Base-by-base conservation (phyloP, 2,329 filamentous ascomycete species). In the Reticulascus tulasneorum region DNA sequence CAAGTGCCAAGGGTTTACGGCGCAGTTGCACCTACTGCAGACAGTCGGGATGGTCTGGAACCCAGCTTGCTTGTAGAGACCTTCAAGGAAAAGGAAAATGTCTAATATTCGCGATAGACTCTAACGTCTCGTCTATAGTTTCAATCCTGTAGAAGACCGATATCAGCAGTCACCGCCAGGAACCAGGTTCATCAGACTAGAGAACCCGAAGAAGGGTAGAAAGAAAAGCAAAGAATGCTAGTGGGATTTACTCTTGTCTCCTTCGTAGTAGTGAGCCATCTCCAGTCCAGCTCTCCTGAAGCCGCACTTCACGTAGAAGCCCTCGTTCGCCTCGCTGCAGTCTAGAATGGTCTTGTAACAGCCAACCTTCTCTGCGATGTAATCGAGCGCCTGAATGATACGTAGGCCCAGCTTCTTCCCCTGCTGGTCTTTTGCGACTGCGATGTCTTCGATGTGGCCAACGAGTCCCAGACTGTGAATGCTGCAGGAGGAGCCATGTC, bases 301-400 rank as follows among this genome's bases (percentile, higher is more conserved):
- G 40, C 91, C 91, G 64, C 93, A 97, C 75, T 97, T 97, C 62
- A 95, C 75, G 62, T 98, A 98, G 71, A 98, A 97, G 16, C 90
- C 91, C 63, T 95, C 89, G 60, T 97, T 98, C 51, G 84, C 79
- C 64, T 96, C 91, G 48, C 86, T 94, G 71, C 93, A 98, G 64
- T 97, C 91, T 47, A 97, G 77, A 50, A 98, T 97, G 47, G 82
- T 89, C 83, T 93, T 97, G 67, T 97, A 97, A 66, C 91, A 97
- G 37, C 91, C 93, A 39, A 93, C 82, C 58, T 88, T 78, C 58
- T 87, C 80, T 37, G 90, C 89, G 42, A 97, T 82, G 58, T 75
- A 84, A 64, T 97, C 90, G 56, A 98, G 75, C 7, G 91, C 89
- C 67, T 97, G 87, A 53, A 97, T 97, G 49, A 97, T 84, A 49